Percentiles rank a stretch among this genome's conserved stretches.
Conservation (phyloP, 73 alveolate genomes). For the Symbiodinium pilosum region DNA sequence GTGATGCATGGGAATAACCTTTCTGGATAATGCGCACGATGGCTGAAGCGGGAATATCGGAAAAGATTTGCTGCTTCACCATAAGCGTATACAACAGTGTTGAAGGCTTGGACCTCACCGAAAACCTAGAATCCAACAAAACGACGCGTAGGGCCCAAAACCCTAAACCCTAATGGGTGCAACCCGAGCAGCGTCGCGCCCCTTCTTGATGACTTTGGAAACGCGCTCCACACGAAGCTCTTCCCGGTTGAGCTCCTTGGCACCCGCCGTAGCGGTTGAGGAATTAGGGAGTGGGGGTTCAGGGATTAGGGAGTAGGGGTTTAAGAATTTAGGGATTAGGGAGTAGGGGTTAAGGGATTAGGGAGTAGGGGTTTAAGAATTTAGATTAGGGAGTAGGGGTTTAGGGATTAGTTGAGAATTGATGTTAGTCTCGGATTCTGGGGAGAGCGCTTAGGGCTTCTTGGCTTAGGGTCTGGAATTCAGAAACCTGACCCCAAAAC, state of each 20-base stretch:
- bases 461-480: neutral
- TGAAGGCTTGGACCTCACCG: no score
- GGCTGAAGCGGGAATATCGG: no score
- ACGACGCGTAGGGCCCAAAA: no score
- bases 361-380: neutral
- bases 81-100: no score
- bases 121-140: no score
- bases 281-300: neutral
- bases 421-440: neutral
- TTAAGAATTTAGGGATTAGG: neutral
- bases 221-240: conserved; percentile 67
- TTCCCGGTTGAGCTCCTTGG: conserved; percentile 60
- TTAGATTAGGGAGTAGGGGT: no score
- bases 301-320: neutral
- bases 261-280: neutral
- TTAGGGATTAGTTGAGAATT: no score
- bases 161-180: neutral
- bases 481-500: no score
- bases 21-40: no score
- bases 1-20: no score
- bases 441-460: neutral
- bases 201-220: neutral
- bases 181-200: neutral
- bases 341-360: neutral
- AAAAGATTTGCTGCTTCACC: no score